phyloP scores from a whole-genome alignment of 768 basidiomycete species.

The Mycena indigotica region DNA sequence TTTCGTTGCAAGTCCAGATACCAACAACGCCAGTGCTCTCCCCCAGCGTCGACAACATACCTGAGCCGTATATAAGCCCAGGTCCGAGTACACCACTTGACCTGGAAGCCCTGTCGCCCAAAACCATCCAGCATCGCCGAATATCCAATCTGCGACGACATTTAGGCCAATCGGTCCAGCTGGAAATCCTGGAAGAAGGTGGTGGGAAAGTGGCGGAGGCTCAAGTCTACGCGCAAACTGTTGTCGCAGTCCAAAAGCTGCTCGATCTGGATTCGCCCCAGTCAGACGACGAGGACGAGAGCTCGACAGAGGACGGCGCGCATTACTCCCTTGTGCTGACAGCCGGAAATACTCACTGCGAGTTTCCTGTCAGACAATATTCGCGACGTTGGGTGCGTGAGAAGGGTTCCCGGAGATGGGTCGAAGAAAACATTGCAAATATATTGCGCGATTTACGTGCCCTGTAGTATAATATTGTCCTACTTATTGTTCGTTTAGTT shows the following conservation, averaged over 20 bases:
- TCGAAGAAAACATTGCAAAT: conserved; percentile 73
- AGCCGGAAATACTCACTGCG: conserved; percentile 14
- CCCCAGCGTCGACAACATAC: not conserved
- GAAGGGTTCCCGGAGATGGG: conserved; percentile 58
- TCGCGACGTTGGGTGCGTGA: conserved; percentile 45
- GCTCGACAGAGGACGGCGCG: conserved; percentile 21
- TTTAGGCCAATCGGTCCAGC: conserved; percentile 33
- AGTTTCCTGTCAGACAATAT: conserved; percentile 17
- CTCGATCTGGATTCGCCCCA: conserved; percentile 14
- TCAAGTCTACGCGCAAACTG: conserved; percentile 11
- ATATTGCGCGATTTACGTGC: conserved; percentile 38
- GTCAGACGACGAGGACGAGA: conserved; percentile 15
- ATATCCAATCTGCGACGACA: conserved; percentile 36
- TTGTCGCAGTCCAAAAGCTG: conserved; percentile 12
- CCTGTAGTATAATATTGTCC: conserved; percentile 23
- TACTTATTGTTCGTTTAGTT: not conserved
- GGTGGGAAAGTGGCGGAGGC: not conserved
- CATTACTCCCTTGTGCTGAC: conserved; percentile 18
- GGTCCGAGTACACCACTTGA: conserved; percentile 16
- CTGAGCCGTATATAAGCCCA: conserved; percentile 3
- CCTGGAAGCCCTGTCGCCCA: conserved; percentile 29
- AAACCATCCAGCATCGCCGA: conserved; percentile 31
- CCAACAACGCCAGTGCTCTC: not conserved
- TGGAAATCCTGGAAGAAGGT: conserved; percentile 20
- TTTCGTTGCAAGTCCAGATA: conserved; percentile 13